Evolutionary conservation across 2,329 filamentous ascomycete genomes (phyloP).

Genomic region (Whalleya microplaca): DNA sequence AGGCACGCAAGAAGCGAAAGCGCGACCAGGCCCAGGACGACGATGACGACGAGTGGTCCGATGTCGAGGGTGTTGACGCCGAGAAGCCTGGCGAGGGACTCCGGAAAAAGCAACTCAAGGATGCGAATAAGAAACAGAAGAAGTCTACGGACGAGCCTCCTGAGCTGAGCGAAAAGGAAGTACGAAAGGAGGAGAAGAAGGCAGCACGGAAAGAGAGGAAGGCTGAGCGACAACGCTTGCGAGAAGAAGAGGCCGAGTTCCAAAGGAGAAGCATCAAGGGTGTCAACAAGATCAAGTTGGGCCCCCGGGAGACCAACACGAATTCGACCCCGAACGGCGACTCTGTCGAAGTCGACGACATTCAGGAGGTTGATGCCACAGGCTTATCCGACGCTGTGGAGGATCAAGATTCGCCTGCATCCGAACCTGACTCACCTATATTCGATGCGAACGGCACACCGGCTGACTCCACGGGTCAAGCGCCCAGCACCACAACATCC

Average conservation of each 20-base stretch:
- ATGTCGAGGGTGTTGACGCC: constrained; percentile 56
- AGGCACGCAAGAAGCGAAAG: constrained; percentile 78
- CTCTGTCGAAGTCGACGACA: constrained; percentile 29
- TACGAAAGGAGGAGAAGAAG: constrained; percentile 54
- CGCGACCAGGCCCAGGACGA: constrained; percentile 48
- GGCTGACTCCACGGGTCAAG: constrained; percentile 46
- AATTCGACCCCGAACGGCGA: constrained; percentile 19
- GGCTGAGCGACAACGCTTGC: constrained; percentile 43
- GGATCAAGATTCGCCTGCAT: constrained; percentile 46
- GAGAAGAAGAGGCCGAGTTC: constrained; percentile 45
- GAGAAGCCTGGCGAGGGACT: constrained; percentile 69
- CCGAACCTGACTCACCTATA: constrained; percentile 61
- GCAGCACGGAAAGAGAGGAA: constrained; percentile 48
- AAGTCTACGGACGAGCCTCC: constrained; percentile 49
- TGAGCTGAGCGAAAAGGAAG: constrained; percentile 46
- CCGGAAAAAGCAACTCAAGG: constrained; percentile 49
- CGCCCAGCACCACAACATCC: constrained; percentile 67
- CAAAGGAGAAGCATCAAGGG: constrained; percentile 44
- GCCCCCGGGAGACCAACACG: constrained; percentile 35
- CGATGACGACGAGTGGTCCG: constrained; percentile 49
- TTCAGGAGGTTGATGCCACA: constrained; percentile 50
- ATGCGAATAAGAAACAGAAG: constrained; percentile 53
- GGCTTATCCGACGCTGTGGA: constrained; percentile 53
- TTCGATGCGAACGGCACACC: constrained; percentile 59
- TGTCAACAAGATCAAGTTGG: constrained; percentile 41